Percentiles rank a stretch among this genome's conserved stretches.
Evolutionary conservation across 2,329 filamentous ascomycete species (phyloP).

Genomic region (Amesomyces nigricolor): DNA sequence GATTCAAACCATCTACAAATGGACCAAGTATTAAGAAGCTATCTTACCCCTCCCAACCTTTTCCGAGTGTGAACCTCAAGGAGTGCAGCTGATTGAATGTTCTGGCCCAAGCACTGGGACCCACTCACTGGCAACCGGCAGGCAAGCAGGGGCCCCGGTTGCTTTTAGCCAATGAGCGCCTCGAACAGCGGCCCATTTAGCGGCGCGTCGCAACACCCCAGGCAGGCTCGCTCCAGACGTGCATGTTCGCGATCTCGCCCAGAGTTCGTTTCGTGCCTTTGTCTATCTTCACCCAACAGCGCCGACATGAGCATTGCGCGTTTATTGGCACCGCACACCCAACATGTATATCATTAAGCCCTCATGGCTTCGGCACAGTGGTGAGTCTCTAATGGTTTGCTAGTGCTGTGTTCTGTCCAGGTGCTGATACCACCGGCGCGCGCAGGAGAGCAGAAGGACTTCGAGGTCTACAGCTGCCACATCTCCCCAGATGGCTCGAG

Average conservation of each 20-base stretch:
- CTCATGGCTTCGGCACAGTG: slow-evolving; percentile 90
- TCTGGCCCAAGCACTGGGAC: too few relatives aligned
- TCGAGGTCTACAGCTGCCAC: slow-evolving; percentile 97
- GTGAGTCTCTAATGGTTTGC: slow-evolving; percentile 40
- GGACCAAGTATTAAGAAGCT: too few relatives aligned
- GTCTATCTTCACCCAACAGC: slow-evolving; percentile 5
- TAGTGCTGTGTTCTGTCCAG: background rate
- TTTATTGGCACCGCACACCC: slow-evolving; percentile 22
- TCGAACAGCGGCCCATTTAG: background rate
- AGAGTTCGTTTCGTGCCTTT: slow-evolving; percentile 1
- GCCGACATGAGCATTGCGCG: slow-evolving; percentile 25
- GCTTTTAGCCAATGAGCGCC: background rate
- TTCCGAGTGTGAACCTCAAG: too few relatives aligned
- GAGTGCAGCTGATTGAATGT: too few relatives aligned
- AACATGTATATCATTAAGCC: slow-evolving; percentile 87
- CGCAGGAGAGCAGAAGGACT: slow-evolving; percentile 89
- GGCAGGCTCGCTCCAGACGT: background rate
- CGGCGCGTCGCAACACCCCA: background rate
- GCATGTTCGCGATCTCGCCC: slow-evolving; percentile 6
- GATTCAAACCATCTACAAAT: too few relatives aligned
- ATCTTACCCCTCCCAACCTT: too few relatives aligned
- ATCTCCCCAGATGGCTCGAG: slow-evolving; percentile 90
- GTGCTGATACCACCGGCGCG: slow-evolving; percentile 16
- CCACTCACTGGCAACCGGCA: background rate
- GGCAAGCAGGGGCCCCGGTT: background rate